Percentiles rank a stretch among this genome's conserved stretches.
These are phyloP conservation scores for Lindgomyces ingoldianus DNA, from an alignment of 495 filamentous ascomycete species.

Conservation along the genomic window DNA sequence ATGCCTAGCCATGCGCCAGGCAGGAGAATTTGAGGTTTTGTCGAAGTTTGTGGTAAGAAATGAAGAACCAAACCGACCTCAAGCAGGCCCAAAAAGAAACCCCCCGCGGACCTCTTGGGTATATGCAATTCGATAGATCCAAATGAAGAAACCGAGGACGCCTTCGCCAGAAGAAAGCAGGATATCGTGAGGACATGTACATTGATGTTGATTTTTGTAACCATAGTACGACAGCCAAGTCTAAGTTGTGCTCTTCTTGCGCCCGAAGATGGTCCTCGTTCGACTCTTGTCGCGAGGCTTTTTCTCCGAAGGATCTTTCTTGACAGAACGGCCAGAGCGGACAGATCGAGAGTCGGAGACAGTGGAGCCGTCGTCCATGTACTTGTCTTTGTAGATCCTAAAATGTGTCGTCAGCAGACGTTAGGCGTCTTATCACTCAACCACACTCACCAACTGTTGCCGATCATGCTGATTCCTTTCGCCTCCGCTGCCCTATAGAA, in stretches of 20 bases:
- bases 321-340: constrained; percentile 29
- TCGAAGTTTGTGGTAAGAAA: constrained; percentile 10
- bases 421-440: neutral
- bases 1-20: neutral
- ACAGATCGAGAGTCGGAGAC: constrained; percentile 45
- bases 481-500: constrained; percentile 88
- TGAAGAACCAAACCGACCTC: neutral
- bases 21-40: neutral
- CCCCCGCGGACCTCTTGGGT: constrained; percentile 18
- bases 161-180: constrained; percentile 17
- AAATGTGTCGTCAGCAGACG: no score
- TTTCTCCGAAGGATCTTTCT: constrained; percentile 52
- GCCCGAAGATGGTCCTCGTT: constrained; percentile 66
- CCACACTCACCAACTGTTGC: constrained; percentile 84
- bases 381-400: constrained; percentile 97
- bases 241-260: constrained; percentile 51
- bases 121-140: constrained; percentile 21
- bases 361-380: constrained; percentile 60
- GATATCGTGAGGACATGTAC: constrained; percentile 29
- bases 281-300: constrained; percentile 64
- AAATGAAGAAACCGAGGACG: constrained; percentile 19
- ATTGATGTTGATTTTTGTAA: constrained; percentile 6
- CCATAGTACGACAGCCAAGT: neutral
- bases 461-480: constrained; percentile 95
- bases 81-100: constrained; percentile 3